Percentiles rank a stretch among this genome's conserved stretches.
phyloP scores from a whole-genome alignment of 768 basidiomycete genomes.

The Lactarius deliciosus region DNA sequence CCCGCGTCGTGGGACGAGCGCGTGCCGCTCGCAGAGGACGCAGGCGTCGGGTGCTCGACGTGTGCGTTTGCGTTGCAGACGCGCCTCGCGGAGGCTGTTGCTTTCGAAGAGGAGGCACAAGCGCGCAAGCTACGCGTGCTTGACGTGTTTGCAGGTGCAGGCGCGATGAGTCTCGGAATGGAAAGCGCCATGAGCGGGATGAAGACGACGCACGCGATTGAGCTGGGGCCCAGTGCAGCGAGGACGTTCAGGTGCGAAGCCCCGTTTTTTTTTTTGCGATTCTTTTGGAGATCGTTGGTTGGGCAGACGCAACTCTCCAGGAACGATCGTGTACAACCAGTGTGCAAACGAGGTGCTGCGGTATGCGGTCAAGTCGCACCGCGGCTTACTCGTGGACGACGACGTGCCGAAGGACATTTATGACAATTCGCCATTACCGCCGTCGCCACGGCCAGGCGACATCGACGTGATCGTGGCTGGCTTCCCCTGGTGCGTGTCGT shows the following conservation, averaged over 20 bases:
- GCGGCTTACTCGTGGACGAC: slow-evolving; percentile 34
- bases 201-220: slow-evolving; percentile 62
- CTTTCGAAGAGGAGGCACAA: slow-evolving; percentile 35
- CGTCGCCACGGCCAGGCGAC: slow-evolving; percentile 49
- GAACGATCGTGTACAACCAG: slow-evolving; percentile 62
- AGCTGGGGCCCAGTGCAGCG: slow-evolving; percentile 75
- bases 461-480: slow-evolving; percentile 67
- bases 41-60: slow-evolving; percentile 46
- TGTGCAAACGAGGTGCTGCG: slow-evolving; percentile 64
- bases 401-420: slow-evolving; percentile 45
- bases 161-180: slow-evolving; percentile 63
- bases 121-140: slow-evolving; percentile 36
- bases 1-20: slow-evolving; percentile 39
- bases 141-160: slow-evolving; percentile 48
- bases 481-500: slow-evolving; percentile 65
- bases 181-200: slow-evolving; percentile 51
- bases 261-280: slow-evolving; percentile 3
- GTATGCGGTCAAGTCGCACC: slow-evolving; percentile 54
- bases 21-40: slow-evolving; percentile 35
- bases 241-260: slow-evolving; percentile 55
- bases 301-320: slow-evolving; percentile 51
- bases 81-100: slow-evolving; percentile 27
- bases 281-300: slow-evolving; percentile 6
- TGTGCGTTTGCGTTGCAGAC: slow-evolving; percentile 41
- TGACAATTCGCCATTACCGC: slow-evolving; percentile 41